Conservation (phyloP, 169 alveolate genomes). For the Cryptosporidium ubiquitum region DNA sequence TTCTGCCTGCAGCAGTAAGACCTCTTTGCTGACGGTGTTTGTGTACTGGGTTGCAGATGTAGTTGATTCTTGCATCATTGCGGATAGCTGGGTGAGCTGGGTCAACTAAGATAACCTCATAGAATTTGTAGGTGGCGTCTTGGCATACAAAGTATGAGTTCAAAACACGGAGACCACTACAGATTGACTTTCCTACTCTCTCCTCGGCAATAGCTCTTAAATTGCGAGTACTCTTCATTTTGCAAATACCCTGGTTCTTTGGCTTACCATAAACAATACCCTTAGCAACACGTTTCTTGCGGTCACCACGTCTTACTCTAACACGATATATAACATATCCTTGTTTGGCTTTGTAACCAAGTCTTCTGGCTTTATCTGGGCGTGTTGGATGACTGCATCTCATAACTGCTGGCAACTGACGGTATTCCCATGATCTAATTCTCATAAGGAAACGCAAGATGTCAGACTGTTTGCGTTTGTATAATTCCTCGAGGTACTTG, state of each 20-base stretch:
- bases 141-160: slow-evolving; percentile 99
- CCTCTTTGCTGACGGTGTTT: slow-evolving; percentile 99
- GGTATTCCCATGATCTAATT: slow-evolving; percentile 99
- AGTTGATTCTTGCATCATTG: slow-evolving; percentile 97
- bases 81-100: slow-evolving; percentile 98
- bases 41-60: slow-evolving; percentile 96
- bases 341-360: slow-evolving; percentile 99
- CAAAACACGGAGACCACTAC: slow-evolving; percentile 96
- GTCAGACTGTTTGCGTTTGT: slow-evolving; percentile 99
- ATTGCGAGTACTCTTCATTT: slow-evolving; percentile 95
- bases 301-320: slow-evolving; percentile 99
- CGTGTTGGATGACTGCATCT: slow-evolving; percentile 94
- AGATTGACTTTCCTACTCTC: slow-evolving; percentile 96
- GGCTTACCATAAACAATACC: slow-evolving; percentile 99
- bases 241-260: slow-evolving; percentile 94
- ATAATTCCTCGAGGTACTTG: slow-evolving; percentile 97
- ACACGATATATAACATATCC: slow-evolving; percentile 99
- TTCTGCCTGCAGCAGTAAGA: slow-evolving; percentile 91
- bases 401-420: slow-evolving; percentile 97
- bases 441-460: slow-evolving; percentile 97
- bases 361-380: slow-evolving; percentile 97
- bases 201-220: slow-evolving; percentile 98
- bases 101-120: slow-evolving; percentile 98
- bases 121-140: slow-evolving; percentile 98
- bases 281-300: slow-evolving; percentile 97